Evolutionary conservation across 108 stramenopile species (phyloP), one percentile per base, ranked within the genome.

Genomic region (Nannochloropsis gaditana): DNA sequence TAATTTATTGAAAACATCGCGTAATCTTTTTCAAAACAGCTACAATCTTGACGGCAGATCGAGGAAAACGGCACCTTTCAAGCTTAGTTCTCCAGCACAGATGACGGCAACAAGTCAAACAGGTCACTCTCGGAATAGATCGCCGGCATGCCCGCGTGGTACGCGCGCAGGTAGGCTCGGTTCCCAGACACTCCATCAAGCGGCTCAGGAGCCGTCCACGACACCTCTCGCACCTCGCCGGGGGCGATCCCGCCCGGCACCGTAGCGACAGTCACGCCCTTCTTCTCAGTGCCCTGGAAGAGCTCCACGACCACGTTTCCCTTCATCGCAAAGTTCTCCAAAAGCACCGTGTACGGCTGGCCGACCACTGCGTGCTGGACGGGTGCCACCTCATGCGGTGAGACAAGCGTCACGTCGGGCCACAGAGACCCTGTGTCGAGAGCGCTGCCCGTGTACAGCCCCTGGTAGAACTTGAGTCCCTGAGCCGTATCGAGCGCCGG

Each of bases 361-460:
- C n/a, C 59, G 19, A n/a, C 59, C 59, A 73, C 59, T 73, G 59
- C 59, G 4, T 73, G 59, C 59, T 73, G 59, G 5, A 73, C 59
- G 59, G 59, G 59, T 15, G 59, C 59, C 59, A 73, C 59, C 59
- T 73, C 59, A n/a, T 73, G 59, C 59, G 59, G 19, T n/a, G 59
- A 73, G 3, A 73, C 59, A 15, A 73, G 19, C 59, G 59, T 73
- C 2, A 73, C 5, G 59, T 73, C 59, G 59, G 59, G 59, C 59
- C 59, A 73, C 19, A 73, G 59, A n/a, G 19, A 19, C 59, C 59
- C 59, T 15, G 59, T 19, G n/a, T 73, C 59, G 19, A 73, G 4
- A 2, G 59, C 59, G 59, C n/a, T 73, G 59, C 59, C 59, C 59
- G 59, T 73, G 59, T 73, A 73, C 15, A 73, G 59, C 59, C n/a